Percentiles rank a stretch among this genome's conserved stretches.
These are phyloP conservation scores for Mucor circinelloides DNA, from an alignment of 371 early-diverging fungal genomes.

Conservation along the genomic window DNA sequence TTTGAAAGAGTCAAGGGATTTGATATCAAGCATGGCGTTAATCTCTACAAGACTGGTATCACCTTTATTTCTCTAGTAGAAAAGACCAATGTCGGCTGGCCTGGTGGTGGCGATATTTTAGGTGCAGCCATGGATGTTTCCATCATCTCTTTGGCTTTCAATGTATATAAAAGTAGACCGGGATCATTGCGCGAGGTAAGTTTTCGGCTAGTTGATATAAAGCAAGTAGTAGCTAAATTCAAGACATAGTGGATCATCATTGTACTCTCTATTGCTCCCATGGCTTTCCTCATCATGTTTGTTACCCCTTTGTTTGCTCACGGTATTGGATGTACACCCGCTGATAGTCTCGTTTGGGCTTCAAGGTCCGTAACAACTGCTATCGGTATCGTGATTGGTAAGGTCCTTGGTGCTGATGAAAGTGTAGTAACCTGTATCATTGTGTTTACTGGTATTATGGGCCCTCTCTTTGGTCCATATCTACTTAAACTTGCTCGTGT, in stretches of 20 bases:
- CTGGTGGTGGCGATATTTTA: conserved; percentile 37
- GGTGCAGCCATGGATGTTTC: conserved; percentile 31
- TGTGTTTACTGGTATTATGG: conserved; percentile 33
- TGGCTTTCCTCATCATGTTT: conserved; percentile 32
- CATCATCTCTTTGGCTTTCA: conserved; percentile 35
- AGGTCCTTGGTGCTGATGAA: conserved; percentile 26
- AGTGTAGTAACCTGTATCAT: conserved; percentile 34
- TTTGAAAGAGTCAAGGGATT: conserved; percentile 30
- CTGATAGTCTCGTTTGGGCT: conserved; percentile 25
- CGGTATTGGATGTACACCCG: conserved; percentile 28
- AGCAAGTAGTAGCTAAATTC: background rate
- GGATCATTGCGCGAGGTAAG: conserved; percentile 19
- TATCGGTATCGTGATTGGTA: conserved; percentile 38
- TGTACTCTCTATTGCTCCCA: conserved; percentile 17
- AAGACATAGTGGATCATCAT: conserved; percentile 19
- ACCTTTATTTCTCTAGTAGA: conserved; percentile 23
- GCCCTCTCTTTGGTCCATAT: conserved; percentile 26
- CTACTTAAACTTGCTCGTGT: conserved; percentile 30
- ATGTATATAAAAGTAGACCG: conserved; percentile 30
- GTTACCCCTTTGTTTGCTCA: conserved; percentile 38
- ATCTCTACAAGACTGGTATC: conserved; percentile 14
- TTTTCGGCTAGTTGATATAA: background rate
- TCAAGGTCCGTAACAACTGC: conserved; percentile 37
- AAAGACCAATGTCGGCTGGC: conserved; percentile 31
- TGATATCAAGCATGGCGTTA: conserved; percentile 19